Evolutionary conservation across 2,329 filamentous ascomycete genomes (phyloP), one percentile per base, ranked within the genome.

Genomic region (Bertia moriformis): DNA sequence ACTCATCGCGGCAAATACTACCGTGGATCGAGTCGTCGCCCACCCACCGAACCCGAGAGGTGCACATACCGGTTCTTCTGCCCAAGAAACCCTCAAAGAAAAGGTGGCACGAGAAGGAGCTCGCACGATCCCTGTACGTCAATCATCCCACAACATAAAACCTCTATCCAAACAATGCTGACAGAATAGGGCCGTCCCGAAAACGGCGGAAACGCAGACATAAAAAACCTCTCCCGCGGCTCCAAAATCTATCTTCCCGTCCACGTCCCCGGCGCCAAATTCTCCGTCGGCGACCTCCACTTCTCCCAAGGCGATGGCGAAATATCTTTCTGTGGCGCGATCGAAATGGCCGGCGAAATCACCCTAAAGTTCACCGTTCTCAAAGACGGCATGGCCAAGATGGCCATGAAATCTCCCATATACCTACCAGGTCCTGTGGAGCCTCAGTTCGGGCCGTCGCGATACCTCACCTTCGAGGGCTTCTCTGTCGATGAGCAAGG

Each of bases 291-390:
- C 12, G 88, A 94, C 53, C 60, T 93, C 24, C 86, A 93, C 58
- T 93, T 91, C 58, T 79, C 75, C 3, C 83, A 93, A 59, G 87
- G 87, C 5, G 87, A 94, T 52, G 87, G 87, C 4, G 87, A 94
- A 55, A 93, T 94, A 43, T 85, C 78, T 2, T 95, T 87, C 53
- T 87, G 82, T 46, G 82, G 82, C 15, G 88, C 87, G 4, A 95
- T 94, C 49, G 88, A 95, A 57, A 95, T 95, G 83, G 85, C 87
- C 0, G 87, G 87, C 3, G 66, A 85, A 33, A 93, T 94, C 48
- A 94, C 87, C 2, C 73, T 94, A 58, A 93, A 91, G 51, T 88
- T 93, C 65, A 78, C 73, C 38, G 82, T 94, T 14, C 78, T 94
- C 66, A 93, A 91, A 56, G 70, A 75, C 46, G 88, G 87, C 15